These are phyloP conservation scores for Cyclostephanos tholiformis DNA, from an alignment of 108 stramenopile species.

Conservation along the genomic window DNA sequence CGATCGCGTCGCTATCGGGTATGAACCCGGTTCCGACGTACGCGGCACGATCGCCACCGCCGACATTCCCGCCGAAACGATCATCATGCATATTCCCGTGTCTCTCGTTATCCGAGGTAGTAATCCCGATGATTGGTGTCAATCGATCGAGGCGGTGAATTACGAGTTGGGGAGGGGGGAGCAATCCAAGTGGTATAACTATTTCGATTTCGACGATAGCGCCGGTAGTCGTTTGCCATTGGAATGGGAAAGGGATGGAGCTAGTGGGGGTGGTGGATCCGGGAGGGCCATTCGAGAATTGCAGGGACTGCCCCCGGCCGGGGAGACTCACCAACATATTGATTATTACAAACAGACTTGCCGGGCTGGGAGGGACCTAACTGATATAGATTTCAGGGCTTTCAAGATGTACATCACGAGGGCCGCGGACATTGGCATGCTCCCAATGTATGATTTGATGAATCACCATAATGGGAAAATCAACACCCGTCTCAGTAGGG, in stretches of 20 bases:
- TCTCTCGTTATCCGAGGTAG: conserved; percentile 10
- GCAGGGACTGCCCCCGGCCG: conserved; percentile 44
- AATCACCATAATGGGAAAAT: conserved; percentile 54
- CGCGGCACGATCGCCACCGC: conserved; percentile 47
- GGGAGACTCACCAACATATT: conserved; percentile 37
- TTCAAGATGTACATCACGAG: conserved; percentile 40
- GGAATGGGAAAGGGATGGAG: conserved; percentile 46
- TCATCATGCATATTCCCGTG: conserved; percentile 38
- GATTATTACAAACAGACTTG: conserved; percentile 19
- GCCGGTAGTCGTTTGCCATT: conserved; percentile 28
- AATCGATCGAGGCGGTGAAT: conserved; percentile 11
- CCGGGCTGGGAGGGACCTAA: not conserved
- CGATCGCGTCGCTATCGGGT: conserved; percentile 41
- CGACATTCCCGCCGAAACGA: conserved; percentile 30
- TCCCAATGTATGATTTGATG: conserved; percentile 51
- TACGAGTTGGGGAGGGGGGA: conserved; percentile 32
- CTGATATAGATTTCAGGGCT: conserved; percentile 22
- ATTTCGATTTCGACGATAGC: conserved; percentile 48
- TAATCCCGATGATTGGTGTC: conserved; percentile 12
- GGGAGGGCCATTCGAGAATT: conserved; percentile 33
- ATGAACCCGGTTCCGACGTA: conserved; percentile 28
- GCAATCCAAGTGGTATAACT: conserved; percentile 37
- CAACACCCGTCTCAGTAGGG: conserved; percentile 29
- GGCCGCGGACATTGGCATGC: conserved; percentile 35
- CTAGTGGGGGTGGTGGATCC: not conserved